Conservation (phyloP, 495 filamentous ascomycete genomes). For the Xylaria intraflava region DNA sequence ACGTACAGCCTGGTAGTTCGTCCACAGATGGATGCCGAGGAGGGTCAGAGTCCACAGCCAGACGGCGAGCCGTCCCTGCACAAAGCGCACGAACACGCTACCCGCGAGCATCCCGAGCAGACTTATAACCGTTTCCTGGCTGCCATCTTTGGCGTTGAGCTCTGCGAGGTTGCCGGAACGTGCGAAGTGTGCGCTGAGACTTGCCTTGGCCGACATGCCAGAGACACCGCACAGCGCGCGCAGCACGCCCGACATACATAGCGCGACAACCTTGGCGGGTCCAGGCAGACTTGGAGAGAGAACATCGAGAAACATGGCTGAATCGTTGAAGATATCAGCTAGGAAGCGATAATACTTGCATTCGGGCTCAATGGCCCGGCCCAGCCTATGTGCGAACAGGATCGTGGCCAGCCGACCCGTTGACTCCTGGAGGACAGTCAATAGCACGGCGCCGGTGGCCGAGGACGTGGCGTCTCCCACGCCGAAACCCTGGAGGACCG, state of each 20-base stretch:
- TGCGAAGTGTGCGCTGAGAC: constrained; percentile 87
- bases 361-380: constrained; percentile 84
- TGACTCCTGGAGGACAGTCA: constrained; percentile 79
- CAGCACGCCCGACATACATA: constrained; percentile 71
- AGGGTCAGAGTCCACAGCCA: constrained; percentile 70
- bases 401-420: constrained; percentile 85
- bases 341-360: constrained; percentile 89
- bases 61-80: constrained; percentile 64
- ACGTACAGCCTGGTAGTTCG: constrained; percentile 80
- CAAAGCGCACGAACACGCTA: constrained; percentile 67
- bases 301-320: constrained; percentile 82
- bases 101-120: constrained; percentile 85
- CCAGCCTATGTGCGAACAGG: constrained; percentile 77
- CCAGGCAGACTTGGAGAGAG: constrained; percentile 75
- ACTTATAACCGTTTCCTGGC: constrained; percentile 91
- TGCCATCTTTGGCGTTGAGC: constrained; percentile 92
- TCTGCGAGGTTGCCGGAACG: constrained; percentile 83
- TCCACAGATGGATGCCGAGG: constrained; percentile 64
- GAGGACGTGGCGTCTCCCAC: constrained; percentile 83
- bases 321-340: constrained; percentile 90
- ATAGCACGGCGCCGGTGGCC: constrained; percentile 78
- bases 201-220: constrained; percentile 83
- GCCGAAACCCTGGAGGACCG: constrained; percentile 86
- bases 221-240: constrained; percentile 83
- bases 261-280: constrained; percentile 55